Evolutionary conservation across 805 yeast species (phyloP).

Genomic region (Teunomyces panamensis): DNA sequence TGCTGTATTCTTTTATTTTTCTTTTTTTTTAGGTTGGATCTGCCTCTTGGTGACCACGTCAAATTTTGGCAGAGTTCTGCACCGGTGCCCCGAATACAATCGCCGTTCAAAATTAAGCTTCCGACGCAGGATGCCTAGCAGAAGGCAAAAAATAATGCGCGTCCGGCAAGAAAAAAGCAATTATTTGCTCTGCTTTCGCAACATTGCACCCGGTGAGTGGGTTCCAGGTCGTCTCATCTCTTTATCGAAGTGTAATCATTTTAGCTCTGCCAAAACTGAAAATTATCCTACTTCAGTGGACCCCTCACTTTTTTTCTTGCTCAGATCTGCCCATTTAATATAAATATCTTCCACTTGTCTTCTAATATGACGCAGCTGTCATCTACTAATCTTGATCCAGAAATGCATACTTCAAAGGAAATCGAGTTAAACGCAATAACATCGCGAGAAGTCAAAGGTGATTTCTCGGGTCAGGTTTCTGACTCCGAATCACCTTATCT

Average conservation of each 20-base stretch:
- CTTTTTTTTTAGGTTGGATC: background rate
- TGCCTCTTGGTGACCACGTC: no score
- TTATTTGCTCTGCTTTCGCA: background rate
- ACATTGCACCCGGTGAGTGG: background rate
- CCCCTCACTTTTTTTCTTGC: conserved; percentile 1
- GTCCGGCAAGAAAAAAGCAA: background rate
- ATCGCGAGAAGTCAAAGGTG: conserved; percentile 15
- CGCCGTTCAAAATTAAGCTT: background rate
- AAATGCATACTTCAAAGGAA: conserved; percentile 7
- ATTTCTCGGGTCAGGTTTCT: conserved; percentile 7
- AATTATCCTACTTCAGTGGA: background rate
- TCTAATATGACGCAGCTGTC: background rate
- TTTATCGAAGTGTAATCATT: background rate
- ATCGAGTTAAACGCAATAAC: conserved; percentile 15
- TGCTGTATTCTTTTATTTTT: background rate
- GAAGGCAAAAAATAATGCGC: background rate
- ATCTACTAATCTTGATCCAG: background rate
- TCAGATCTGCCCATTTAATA: background rate
- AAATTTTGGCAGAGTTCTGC: background rate
- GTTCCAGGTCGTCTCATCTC: background rate
- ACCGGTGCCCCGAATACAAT: background rate
- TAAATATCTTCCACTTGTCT: background rate
- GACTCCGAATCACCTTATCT: conserved; percentile 14
- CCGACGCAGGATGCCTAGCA: background rate
- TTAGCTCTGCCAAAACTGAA: background rate